Evolutionary conservation across 176 grass and related monocot species (phyloP).

Genomic region (Oryza meridionalis): DNA sequence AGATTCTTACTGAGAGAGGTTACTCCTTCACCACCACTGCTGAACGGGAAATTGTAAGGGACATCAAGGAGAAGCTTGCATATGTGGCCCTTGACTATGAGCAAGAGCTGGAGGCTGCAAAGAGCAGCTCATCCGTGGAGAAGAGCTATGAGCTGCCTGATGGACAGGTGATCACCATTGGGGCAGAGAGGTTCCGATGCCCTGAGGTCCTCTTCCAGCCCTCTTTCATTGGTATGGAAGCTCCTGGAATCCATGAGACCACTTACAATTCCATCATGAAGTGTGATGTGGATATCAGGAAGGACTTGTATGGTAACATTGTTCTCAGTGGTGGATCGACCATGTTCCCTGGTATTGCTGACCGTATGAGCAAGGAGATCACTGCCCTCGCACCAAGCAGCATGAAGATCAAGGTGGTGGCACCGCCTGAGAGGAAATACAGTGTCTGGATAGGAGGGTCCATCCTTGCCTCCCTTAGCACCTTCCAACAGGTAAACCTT

Average conservation of each 20-base stretch:
- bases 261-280: slow-evolving; percentile 64
- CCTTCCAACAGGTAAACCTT: slow-evolving; percentile 51
- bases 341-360: slow-evolving; percentile 57
- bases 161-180: slow-evolving; percentile 57
- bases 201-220: slow-evolving; percentile 59
- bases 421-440: slow-evolving; percentile 52
- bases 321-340: slow-evolving; percentile 57
- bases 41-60: slow-evolving; percentile 51
- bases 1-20: slow-evolving; percentile 55
- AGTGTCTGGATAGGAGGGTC: slow-evolving; percentile 62
- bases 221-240: slow-evolving; percentile 57
- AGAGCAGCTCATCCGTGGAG: slow-evolving; percentile 53
- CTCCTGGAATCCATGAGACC: slow-evolving; percentile 58
- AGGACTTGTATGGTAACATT: slow-evolving; percentile 57
- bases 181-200: slow-evolving; percentile 52
- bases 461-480: slow-evolving; percentile 53
- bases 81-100: slow-evolving; percentile 50
- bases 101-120: slow-evolving; percentile 50
- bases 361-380: slow-evolving; percentile 58
- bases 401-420: slow-evolving; percentile 60
- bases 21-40: slow-evolving; percentile 59
- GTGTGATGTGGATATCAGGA: slow-evolving; percentile 56
- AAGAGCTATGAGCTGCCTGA: slow-evolving; percentile 59
- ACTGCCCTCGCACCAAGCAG: slow-evolving; percentile 50
- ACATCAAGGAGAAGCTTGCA: slow-evolving; percentile 57